Evolutionary conservation across 345 rosid species (phyloP).

Genomic region (Geranium rotundifolium): DNA sequence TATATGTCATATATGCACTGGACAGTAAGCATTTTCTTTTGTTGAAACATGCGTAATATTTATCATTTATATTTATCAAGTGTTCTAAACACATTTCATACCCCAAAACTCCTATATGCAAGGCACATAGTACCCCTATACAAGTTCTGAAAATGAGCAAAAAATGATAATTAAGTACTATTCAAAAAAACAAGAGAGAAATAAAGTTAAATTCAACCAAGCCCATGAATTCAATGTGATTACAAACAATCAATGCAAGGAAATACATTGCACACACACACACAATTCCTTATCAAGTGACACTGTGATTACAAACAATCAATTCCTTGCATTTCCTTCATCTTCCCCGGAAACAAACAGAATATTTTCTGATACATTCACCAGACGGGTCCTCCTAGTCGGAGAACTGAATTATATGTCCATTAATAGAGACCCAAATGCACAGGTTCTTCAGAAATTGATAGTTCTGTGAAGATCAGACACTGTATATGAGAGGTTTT

Average conservation of each 20-base stretch:
- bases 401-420: slow-evolving; percentile 12
- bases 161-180: neutral
- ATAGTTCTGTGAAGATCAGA: neutral
- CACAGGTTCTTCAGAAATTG: neutral
- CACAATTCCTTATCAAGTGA: neutral
- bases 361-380: neutral
- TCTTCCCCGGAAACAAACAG: neutral
- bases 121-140: slow-evolving; percentile 17
- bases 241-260: no score
- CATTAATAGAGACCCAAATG: slow-evolving; percentile 2
- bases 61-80: no score
- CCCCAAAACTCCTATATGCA: slow-evolving; percentile 27
- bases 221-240: no score
- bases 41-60: no score
- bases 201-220: neutral
- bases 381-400: slow-evolving; percentile 16
- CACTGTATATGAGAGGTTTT: neutral
- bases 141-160: slow-evolving; percentile 13
- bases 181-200: neutral
- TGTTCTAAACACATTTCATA: no score
- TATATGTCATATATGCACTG: no score
- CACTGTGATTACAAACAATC: no score
- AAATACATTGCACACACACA: no score
- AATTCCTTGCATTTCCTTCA: neutral
- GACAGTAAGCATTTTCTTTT: no score